Evolutionary conservation across 805 yeast genomes (phyloP), one percentile per base, ranked within the genome.

Genomic region (Yarrowia divulgata): DNA sequence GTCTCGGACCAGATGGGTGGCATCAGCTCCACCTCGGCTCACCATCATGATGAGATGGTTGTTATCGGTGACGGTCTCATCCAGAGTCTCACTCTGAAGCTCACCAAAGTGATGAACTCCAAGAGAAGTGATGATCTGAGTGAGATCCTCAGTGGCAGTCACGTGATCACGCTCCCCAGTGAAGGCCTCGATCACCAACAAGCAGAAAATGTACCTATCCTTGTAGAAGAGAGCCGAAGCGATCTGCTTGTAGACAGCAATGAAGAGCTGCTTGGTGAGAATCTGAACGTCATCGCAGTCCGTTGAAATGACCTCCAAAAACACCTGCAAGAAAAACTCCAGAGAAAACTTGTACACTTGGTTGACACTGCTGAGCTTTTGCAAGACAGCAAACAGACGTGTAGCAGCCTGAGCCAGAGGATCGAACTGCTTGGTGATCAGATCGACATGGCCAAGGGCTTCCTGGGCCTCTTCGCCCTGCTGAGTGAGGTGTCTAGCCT

Each of bases 291-390:
- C 66, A 7, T 60, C 52, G 8, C 34, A 43, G 40, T 60, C 66
- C 5, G 18, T 14, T 3, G 52, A 45, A 29, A 63, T 39, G 16
- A 48, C 52, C 46, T 48, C 49, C 14, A 71, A 71, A 52, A 85
- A 76, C 18, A 83, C 77, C 0, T 71, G 69, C 69, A 81, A 72
- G 70, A 84, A 82, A 54, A 79, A 81, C 8, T 81, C 79, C 42
- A 88, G 79, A 0, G 91, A 80, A 72, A 90, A 86, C 62, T 84
- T 84, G 76, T 91, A 93, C 71, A 87, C 85, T 37, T 76, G 76
- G 70, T 84, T 84, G n/a, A 87, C 63, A 0, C 70, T 57, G 19
- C 79, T 72, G 6, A 89, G 73, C 1, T 75, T 72, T 16, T 84
- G 83, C 35, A 90, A 73, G 7, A 88, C 71, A 0, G 79, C 74